Conservation (phyloP, 495 filamentous ascomycete genomes). For the Cercophora samala region DNA sequence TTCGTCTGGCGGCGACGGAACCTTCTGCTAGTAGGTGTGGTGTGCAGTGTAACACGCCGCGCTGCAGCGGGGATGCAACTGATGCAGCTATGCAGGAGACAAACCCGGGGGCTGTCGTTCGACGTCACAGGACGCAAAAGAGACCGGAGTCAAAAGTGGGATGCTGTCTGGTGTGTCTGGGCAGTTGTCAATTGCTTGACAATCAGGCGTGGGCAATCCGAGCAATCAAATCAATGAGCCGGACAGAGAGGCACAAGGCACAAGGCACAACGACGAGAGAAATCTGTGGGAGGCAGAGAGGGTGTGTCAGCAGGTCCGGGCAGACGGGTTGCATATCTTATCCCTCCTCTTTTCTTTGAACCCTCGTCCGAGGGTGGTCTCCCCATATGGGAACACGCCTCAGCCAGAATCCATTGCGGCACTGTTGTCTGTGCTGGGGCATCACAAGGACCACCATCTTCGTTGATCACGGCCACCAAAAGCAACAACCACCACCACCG, state of each 20-base stretch:
- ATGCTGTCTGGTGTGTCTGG: neutral
- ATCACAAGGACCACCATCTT: neutral
- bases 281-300: neutral
- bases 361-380: neutral
- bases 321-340: neutral
- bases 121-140: constrained; percentile 26
- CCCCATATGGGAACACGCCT: neutral
- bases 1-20: constrained; percentile 5
- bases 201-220: neutral
- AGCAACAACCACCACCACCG: no score
- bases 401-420: neutral
- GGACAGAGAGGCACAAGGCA: neutral
- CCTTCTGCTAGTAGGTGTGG: constrained; percentile 1
- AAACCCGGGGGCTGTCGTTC: constrained; percentile 23
- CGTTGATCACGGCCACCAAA: neutral
- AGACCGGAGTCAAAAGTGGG: constrained; percentile 6
- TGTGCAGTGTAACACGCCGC: constrained; percentile 18
- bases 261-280: no score
- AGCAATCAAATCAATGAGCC: neutral
- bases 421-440: neutral
- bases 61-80: constrained; percentile 14
- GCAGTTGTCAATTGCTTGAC: neutral
- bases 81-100: constrained; percentile 17
- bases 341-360: neutral
- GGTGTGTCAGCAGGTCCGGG: neutral